phyloP scores from a whole-genome alignment of 2,329 filamentous ascomycete genomes.

The Arachnomyces sp. region DNA sequence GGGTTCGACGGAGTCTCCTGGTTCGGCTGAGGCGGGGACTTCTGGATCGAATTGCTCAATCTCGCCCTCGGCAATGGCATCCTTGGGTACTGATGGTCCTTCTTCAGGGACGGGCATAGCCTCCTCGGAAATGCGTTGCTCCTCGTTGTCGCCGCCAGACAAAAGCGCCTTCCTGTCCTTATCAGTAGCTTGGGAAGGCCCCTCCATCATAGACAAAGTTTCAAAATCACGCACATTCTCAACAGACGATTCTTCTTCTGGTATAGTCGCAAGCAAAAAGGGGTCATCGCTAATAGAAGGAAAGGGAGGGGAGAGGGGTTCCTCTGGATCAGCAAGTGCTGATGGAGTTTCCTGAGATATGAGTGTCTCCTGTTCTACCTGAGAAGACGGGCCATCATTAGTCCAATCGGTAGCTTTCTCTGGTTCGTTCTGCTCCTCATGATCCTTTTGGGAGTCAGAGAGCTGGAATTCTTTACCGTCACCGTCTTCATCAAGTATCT shows the following conservation, averaged over 20 bases:
- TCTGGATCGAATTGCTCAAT: constrained; percentile 5
- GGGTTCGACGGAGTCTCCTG: constrained; percentile 2
- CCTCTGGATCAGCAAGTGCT: constrained; percentile 21
- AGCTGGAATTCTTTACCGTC: constrained; percentile 40
- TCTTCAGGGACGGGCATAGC: constrained; percentile 1
- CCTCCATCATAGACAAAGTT: too few relatives aligned
- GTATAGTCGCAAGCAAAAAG: too few relatives aligned
- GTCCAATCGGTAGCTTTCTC: constrained; percentile 35
- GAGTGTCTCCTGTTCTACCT: constrained; percentile 33
- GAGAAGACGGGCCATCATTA: constrained; percentile 37
- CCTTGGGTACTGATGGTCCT: constrained; percentile 1
- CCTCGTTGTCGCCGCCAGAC: constrained; percentile 1
- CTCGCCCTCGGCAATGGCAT: constrained; percentile 1
- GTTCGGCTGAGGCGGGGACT: constrained; percentile 1
- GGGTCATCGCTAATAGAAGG: constrained; percentile 13
- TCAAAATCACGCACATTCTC: too few relatives aligned
- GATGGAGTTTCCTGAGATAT: constrained; percentile 26
- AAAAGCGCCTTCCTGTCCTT: too few relatives aligned
- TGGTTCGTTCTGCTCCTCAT: constrained; percentile 26
- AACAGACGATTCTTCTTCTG: too few relatives aligned
- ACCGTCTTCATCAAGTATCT: constrained; percentile 18
- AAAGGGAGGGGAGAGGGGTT: constrained; percentile 8
- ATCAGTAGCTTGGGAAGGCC: too few relatives aligned
- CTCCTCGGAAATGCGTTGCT: neutral
- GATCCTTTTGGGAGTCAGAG: constrained; percentile 31